Conservation (phyloP, 345 rosid species). For the Salix dunnii region DNA sequence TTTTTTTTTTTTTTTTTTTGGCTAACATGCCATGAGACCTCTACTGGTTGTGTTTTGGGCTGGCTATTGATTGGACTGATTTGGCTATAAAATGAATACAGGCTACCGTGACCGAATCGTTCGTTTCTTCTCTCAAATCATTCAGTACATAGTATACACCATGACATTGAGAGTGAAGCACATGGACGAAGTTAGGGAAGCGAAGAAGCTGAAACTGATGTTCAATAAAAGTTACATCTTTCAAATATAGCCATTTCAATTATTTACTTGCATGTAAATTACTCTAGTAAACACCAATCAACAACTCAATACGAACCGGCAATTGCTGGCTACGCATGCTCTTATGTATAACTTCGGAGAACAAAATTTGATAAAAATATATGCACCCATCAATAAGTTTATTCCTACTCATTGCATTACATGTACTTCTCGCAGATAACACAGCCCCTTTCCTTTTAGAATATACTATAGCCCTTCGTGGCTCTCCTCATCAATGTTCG, state of each 20-base stretch:
- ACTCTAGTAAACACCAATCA: too few relatives aligned
- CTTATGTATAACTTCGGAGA: not conserved
- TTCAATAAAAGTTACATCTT: too few relatives aligned
- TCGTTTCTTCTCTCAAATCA: not conserved
- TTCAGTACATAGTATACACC: too few relatives aligned
- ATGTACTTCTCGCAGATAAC: not conserved
- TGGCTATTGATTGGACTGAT: too few relatives aligned
- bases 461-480: slow-evolving; percentile 27
- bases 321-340: too few relatives aligned
- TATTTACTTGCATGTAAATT: too few relatives aligned
- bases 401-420: not conserved
- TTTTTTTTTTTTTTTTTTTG: too few relatives aligned
- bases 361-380: not conserved
- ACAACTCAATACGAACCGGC: too few relatives aligned
- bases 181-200: too few relatives aligned
- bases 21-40: not conserved
- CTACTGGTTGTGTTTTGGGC: not conserved
- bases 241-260: too few relatives aligned
- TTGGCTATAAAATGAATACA: not conserved
- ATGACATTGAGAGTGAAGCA: not conserved
- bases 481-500: slow-evolving; percentile 16
- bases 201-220: too few relatives aligned
- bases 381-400: not conserved
- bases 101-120: not conserved
- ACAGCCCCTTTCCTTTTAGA: slow-evolving; percentile 14